Conservation (phyloP, 1,284 basidiomycete species). For the Pisolithus thermaeus region DNA sequence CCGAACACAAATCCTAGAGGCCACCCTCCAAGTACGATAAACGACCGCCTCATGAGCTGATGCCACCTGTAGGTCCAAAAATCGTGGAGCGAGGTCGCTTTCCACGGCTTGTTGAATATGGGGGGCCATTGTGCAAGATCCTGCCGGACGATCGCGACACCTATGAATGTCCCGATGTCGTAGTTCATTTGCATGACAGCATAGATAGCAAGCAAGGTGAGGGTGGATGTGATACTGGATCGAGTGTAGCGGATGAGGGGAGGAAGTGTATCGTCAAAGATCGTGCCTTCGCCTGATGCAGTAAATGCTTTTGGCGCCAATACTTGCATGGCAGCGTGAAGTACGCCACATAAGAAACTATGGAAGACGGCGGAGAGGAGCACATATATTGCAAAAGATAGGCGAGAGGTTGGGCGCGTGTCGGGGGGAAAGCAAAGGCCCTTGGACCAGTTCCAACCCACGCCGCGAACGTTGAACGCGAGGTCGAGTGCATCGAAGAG, state of each 20-base stretch:
- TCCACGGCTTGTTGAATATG: conserved; percentile 33
- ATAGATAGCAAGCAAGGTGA: conserved; percentile 39
- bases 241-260: conserved; percentile 36
- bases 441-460: conserved; percentile 39
- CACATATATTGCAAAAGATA: conserved; percentile 32
- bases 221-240: conserved; percentile 35
- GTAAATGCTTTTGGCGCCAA: conserved; percentile 32
- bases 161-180: conserved; percentile 35
- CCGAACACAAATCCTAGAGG: conserved; percentile 36
- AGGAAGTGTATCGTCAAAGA: conserved; percentile 42
- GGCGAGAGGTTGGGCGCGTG: conserved; percentile 25
- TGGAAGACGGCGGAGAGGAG: conserved; percentile 32
- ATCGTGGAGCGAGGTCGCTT: conserved; percentile 29
- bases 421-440: conserved; percentile 38
- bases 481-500: conserved; percentile 43
- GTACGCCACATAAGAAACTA: conserved; percentile 34
- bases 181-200: conserved; percentile 36
- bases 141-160: conserved; percentile 32
- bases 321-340: conserved; percentile 37
- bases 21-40: conserved; percentile 26
- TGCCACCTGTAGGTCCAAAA: conserved; percentile 41
- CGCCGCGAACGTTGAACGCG: conserved; percentile 40
- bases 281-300: conserved; percentile 37
- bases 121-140: conserved; percentile 33
- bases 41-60: conserved; percentile 31